These are phyloP conservation scores for Mycena latifolia DNA, from an alignment of 768 basidiomycete species.

Conservation along the genomic window DNA sequence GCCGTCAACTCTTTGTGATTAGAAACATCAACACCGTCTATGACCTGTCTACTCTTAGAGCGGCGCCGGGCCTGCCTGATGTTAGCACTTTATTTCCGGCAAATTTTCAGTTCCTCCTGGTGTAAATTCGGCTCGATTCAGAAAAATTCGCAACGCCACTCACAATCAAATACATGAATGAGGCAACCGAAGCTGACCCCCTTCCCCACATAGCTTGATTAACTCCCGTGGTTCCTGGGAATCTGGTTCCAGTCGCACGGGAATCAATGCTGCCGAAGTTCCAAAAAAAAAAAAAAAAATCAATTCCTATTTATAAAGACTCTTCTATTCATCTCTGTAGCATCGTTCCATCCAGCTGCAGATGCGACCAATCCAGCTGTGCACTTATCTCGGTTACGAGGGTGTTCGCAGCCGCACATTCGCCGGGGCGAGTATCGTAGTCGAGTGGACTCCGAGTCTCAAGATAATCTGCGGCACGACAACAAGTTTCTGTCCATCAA, in stretches of 20 bases:
- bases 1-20: too few species aligned
- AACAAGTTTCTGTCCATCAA: not conserved
- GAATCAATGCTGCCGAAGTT: not conserved
- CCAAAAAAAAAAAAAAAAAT: too few species aligned
- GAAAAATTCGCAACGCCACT: too few species aligned
- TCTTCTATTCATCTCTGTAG: not conserved
- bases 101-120: not conserved
- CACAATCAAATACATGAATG: not conserved
- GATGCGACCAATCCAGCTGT: not conserved
- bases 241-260: not conserved
- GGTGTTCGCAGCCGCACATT: not conserved
- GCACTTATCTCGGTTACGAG: not conserved
- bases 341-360: slow-evolving; percentile 16
- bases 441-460: too few species aligned
- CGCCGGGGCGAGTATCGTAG: too few species aligned
- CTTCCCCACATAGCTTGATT: slow-evolving; percentile 23
- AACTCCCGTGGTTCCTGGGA: not conserved
- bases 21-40: too few species aligned
- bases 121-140: not conserved
- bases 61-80: too few species aligned
- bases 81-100: too few species aligned
- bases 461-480: too few species aligned
- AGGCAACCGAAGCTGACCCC: not conserved
- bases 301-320: slow-evolving; percentile 2
- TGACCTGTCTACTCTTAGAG: too few species aligned